phyloP scores from a whole-genome alignment of 2,329 filamentous ascomycete species.

The Rhinocladiella mackenziei region DNA sequence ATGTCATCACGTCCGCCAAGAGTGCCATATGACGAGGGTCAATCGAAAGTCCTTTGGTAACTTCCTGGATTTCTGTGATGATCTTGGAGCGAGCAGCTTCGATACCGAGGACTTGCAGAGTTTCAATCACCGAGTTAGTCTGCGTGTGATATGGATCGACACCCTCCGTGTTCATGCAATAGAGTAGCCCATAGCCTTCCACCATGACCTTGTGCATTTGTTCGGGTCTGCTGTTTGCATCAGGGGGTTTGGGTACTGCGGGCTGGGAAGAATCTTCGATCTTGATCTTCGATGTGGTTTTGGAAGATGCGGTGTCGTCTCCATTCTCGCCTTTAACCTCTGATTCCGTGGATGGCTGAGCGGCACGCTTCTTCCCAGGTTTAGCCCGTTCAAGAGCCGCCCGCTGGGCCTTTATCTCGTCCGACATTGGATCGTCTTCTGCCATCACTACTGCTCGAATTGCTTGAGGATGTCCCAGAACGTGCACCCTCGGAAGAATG shows the following conservation, averaged over 20 bases:
- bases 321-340: slow-evolving; percentile 19
- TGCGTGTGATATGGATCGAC: slow-evolving; percentile 71
- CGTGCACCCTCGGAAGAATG: slow-evolving; percentile 73
- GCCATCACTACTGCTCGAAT: slow-evolving; percentile 48
- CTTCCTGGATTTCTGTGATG: slow-evolving; percentile 76
- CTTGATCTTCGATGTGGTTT: slow-evolving; percentile 21
- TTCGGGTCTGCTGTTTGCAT: slow-evolving; percentile 59
- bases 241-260: not conserved
- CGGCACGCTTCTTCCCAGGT: slow-evolving; percentile 3
- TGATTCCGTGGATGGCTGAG: slow-evolving; percentile 8
- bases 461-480: slow-evolving; percentile 84
- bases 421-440: slow-evolving; percentile 29
- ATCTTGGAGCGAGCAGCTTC: slow-evolving; percentile 90
- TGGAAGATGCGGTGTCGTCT: not conserved
- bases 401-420: slow-evolving; percentile 25
- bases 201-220: slow-evolving; percentile 73
- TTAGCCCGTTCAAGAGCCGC: slow-evolving; percentile 8
- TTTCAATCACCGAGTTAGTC: slow-evolving; percentile 89
- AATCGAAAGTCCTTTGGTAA: slow-evolving; percentile 93
- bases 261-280: slow-evolving; percentile 15
- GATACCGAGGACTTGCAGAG: slow-evolving; percentile 80
- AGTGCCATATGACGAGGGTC: slow-evolving; percentile 98
- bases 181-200: slow-evolving; percentile 85
- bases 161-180: slow-evolving; percentile 90
- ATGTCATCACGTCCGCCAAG: slow-evolving; percentile 97